Percentiles rank a stretch among this genome's conserved stretches.
Conservation (phyloP, 352 stramenopile genomes). For the Globisporangium splendens region DNA sequence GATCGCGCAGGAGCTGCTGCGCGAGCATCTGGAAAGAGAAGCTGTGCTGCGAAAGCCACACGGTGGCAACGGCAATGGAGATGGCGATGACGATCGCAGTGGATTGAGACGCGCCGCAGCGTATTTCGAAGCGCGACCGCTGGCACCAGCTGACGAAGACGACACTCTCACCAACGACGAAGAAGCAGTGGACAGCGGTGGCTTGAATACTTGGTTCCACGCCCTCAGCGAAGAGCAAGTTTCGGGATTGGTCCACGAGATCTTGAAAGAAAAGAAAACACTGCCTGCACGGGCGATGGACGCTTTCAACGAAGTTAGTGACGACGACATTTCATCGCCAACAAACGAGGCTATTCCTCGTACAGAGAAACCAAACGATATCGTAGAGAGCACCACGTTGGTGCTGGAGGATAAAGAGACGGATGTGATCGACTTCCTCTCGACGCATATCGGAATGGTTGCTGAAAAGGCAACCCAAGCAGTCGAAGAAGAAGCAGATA, state of each 20-base stretch:
- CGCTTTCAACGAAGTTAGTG: background rate
- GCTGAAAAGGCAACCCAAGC: constrained; percentile 29
- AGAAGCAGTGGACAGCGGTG: background rate
- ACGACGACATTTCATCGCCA: background rate
- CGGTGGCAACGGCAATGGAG: too few species aligned
- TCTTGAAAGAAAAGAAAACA: constrained; percentile 28
- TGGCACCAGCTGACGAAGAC: background rate
- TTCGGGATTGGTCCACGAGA: constrained; percentile 30
- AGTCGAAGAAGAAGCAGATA: background rate
- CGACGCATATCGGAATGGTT: background rate
- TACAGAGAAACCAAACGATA: background rate
- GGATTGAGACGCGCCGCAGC: constrained; percentile 31
- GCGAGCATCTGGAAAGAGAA: constrained; percentile 17
- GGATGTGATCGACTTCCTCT: constrained; percentile 24
- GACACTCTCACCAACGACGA: background rate
- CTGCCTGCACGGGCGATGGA: background rate
- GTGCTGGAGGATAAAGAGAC: constrained; percentile 23
- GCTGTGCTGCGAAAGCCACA: too few species aligned
- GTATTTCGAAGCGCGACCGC: constrained; percentile 24
- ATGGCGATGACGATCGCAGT: constrained; percentile 20
- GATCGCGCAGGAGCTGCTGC: constrained; percentile 37
- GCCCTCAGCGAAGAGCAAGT: constrained; percentile 54
- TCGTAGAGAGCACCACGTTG: background rate
- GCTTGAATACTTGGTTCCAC: constrained; percentile 23
- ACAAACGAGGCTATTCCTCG: background rate